Evolutionary conservation across 306 rosid species (phyloP), one percentile per base, ranked within the genome.

Genomic region (Prosopis cineraria): DNA sequence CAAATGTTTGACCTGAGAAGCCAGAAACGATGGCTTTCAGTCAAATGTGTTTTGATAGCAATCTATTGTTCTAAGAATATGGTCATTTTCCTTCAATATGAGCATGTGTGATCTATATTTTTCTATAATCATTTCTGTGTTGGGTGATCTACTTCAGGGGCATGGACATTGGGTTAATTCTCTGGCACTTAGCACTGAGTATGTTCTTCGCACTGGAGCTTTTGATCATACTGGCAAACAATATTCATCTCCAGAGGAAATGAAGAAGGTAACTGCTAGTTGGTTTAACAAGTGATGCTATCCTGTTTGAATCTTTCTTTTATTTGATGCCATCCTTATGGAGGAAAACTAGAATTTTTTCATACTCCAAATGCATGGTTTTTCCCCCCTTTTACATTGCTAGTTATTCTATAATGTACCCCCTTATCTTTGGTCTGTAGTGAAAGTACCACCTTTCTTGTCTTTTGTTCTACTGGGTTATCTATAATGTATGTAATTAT

Each of bases 131-230:
- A 29, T 65, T 79, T 20, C 5, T 71, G 5, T 67, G 40, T 66
- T 73, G 86, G 73, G 40, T 62, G 14, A 72, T 88, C 74, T 80
- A 34, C 78, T 85, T 63, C 71, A 92, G 99, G 99, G 98, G 75
- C 99, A 95, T 78, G 99, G 91, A 13, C 94, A 91, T 81, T 95
- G 98, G 98, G 96, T 95, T 69, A 95, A 95, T 88, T 87, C 98
- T 79, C 90, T 95, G 81, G 97, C 99, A 73, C 81, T 95, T 83
- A 95, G 99, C 84, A 93, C 99, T 0, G 98, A 95, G 77, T 95
- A 89, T 83, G 97, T 93, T 80, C 96, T 95, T 77, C 96, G 97
- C 53, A 95, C 98, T 7, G 98, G 99, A 69, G 96, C 98, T 66
- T 95, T 83, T 86, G 98, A 95, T 84, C 97, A 95, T 88, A 91